These are phyloP conservation scores for Verbascum thapsus DNA, from an alignment of 257 asterid genomes.

Conservation along the genomic window DNA sequence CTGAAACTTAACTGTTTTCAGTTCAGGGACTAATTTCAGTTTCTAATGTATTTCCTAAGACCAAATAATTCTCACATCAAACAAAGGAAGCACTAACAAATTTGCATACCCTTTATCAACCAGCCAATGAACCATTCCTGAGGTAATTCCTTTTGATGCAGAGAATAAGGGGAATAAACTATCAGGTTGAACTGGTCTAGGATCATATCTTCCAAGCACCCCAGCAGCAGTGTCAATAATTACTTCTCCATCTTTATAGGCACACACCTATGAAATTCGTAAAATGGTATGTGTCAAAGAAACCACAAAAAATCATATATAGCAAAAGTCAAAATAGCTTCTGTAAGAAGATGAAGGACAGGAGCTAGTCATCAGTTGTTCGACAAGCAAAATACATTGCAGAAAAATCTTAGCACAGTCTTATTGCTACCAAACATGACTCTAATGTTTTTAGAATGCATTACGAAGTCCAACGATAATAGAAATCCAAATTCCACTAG, in stretches of 20 bases:
- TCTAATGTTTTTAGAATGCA: constrained; percentile 4
- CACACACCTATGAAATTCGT: constrained; percentile 77
- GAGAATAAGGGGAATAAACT: constrained; percentile 94
- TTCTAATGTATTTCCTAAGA: neutral
- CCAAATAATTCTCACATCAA: constrained; percentile 22
- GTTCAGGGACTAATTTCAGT: constrained; percentile 8
- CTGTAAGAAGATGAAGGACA: constrained; percentile 3
- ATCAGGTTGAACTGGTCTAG: constrained; percentile 98
- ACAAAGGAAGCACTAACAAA: constrained; percentile 26
- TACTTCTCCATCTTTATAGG: constrained; percentile 96
- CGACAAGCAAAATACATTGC: neutral
- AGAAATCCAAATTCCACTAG: neutral
- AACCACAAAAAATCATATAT: constrained; percentile 11
- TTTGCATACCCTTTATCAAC: constrained; percentile 80
- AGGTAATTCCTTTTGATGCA: constrained; percentile 85
- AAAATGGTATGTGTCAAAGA: constrained; percentile 20
- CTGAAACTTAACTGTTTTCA: constrained; percentile 5
- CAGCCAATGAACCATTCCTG: constrained; percentile 96
- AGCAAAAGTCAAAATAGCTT: constrained; percentile 10
- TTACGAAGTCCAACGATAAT: neutral
- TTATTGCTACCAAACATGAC: constrained; percentile 12
- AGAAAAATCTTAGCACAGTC: constrained; percentile 2
- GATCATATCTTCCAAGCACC: constrained; percentile 94
- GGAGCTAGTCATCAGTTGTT: neutral
- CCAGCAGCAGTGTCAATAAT: constrained; percentile 98